Conservation (phyloP, 805 yeast genomes). For the Schizosaccharomyces octosporus region DNA sequence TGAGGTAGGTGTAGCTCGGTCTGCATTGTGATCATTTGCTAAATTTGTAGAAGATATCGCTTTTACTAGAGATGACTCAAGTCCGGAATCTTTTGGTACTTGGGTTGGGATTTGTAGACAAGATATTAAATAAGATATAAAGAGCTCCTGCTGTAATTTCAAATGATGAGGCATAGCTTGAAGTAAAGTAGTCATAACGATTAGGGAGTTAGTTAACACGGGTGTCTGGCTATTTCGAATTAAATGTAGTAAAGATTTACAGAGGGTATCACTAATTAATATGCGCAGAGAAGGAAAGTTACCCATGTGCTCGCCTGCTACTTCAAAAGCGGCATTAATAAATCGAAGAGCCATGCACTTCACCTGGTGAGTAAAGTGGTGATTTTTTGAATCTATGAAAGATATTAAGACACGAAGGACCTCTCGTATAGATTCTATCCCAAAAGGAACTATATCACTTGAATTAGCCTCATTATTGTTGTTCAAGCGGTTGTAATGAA, state of each 20-base stretch:
- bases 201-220: conserved; percentile 49
- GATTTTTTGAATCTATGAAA: conserved; percentile 60
- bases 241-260: conserved; percentile 60
- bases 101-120: conserved; percentile 24
- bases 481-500: neutral
- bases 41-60: conserved; percentile 17
- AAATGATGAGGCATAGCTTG: conserved; percentile 39
- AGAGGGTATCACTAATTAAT: conserved; percentile 54
- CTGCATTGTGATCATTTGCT: conserved; percentile 21
- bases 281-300: conserved; percentile 40
- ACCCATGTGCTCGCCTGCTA: conserved; percentile 40
- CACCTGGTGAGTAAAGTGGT: conserved; percentile 67
- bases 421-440: conserved; percentile 51
- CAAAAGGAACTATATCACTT: conserved; percentile 23
- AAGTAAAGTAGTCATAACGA: conserved; percentile 46
- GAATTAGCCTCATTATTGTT: conserved; percentile 1
- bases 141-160: conserved; percentile 53
- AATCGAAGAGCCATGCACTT: conserved; percentile 60
- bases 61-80: conserved; percentile 17
- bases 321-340: conserved; percentile 57
- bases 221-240: conserved; percentile 52
- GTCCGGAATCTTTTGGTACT: conserved; percentile 17
- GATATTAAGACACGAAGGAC: conserved; percentile 53
- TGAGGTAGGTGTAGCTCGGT: conserved; percentile 8
- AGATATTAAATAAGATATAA: conserved; percentile 17